Evolutionary conservation across 805 yeast genomes (phyloP).

Genomic region (Cyberlindnera maclurae): DNA sequence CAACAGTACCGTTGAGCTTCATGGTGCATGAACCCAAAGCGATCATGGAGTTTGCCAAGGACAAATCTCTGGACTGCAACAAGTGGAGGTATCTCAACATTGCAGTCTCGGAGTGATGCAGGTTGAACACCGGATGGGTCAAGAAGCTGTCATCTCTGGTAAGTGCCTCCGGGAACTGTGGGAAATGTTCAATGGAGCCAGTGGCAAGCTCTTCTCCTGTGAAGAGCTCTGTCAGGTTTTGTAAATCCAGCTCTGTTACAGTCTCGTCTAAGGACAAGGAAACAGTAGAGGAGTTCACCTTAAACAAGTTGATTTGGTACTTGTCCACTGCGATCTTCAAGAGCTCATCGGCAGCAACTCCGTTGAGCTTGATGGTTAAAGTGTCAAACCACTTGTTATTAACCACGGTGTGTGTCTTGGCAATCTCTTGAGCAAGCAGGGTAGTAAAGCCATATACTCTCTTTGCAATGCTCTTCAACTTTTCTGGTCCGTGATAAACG

Average conservation of each 20-base stretch:
- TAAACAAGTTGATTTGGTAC: constrained; percentile 70
- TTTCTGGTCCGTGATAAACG: constrained; percentile 92
- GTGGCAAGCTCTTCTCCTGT: constrained; percentile 30
- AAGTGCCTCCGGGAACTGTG: constrained; percentile 42
- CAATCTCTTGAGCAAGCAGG: constrained; percentile 56
- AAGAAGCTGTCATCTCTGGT: constrained; percentile 55
- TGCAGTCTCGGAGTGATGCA: constrained; percentile 90
- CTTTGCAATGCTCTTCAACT: constrained; percentile 68
- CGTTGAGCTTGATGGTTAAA: constrained; percentile 52
- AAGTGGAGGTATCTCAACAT: constrained; percentile 85
- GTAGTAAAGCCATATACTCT: constrained; percentile 72
- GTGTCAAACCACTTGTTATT: constrained; percentile 83
- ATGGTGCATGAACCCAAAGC: constrained; percentile 97
- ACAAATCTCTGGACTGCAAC: constrained; percentile 81
- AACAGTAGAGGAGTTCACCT: constrained; percentile 51
- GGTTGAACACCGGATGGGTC: constrained; percentile 71
- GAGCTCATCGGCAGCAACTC: constrained; percentile 47
- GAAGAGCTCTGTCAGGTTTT: constrained; percentile 52
- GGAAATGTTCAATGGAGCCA: constrained; percentile 30
- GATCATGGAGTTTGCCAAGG: constrained; percentile 94
- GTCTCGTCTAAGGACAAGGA: constrained; percentile 92
- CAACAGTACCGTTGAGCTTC: constrained; percentile 93
- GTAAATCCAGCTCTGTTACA: constrained; percentile 55
- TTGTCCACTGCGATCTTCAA: constrained; percentile 48
- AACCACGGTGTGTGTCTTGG: constrained; percentile 38